These are phyloP conservation scores for Pseudomicrostroma phylloplanum DNA, from an alignment of 1,284 basidiomycete species.

Conservation along the genomic window DNA sequence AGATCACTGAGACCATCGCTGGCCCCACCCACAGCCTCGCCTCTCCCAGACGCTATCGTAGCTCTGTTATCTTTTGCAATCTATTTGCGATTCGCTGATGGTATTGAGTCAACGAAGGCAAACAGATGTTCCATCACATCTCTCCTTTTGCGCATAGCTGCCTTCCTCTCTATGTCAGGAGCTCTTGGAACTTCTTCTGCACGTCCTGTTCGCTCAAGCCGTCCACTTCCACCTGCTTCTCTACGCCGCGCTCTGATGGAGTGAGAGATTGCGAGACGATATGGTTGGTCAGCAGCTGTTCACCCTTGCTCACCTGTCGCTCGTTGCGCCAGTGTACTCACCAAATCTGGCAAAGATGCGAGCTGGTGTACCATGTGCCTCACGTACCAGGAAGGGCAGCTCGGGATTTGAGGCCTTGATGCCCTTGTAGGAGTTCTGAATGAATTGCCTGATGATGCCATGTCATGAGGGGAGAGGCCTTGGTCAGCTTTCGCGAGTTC, in stretches of 20 bases:
- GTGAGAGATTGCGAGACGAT: not conserved
- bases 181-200: conserved; percentile 42
- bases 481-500: too few relatives aligned
- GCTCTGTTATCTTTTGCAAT: too few relatives aligned
- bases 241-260: conserved; percentile 40
- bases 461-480: not conserved
- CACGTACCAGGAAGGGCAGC: conserved; percentile 47
- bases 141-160: too few relatives aligned
- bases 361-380: conserved; percentile 43
- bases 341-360: conserved; percentile 47
- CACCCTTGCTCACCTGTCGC: not conserved
- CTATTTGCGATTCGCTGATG: too few relatives aligned
- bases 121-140: too few relatives aligned
- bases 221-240: conserved; percentile 44
- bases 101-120: too few relatives aligned
- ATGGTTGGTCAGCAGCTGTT: not conserved
- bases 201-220: conserved; percentile 42
- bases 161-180: conserved; percentile 18
- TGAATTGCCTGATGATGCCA: conserved; percentile 33
- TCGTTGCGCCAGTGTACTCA: conserved; percentile 19
- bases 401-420: conserved; percentile 48
- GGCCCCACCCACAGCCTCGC: too few relatives aligned
- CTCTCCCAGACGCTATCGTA: too few relatives aligned
- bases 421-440: conserved; percentile 40
- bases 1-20: too few relatives aligned